Evolutionary conservation across 306 rosid species (phyloP), one percentile per base, ranked within the genome.

Genomic region (Trifolium pratense): DNA sequence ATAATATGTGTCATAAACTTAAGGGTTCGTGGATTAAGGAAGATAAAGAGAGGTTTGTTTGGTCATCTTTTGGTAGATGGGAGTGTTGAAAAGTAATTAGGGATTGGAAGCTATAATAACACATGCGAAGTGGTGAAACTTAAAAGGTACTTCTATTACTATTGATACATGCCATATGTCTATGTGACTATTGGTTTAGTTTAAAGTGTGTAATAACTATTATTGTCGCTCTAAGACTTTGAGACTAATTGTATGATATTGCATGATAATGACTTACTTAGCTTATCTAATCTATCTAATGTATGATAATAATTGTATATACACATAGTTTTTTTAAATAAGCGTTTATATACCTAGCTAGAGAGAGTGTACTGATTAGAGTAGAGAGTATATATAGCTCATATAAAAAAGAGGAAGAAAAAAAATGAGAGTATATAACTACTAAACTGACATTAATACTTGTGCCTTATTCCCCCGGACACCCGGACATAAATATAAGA

Each of bases 201-300:
- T 25, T 21, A 59, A 74, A 53, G 77, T 78, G 82, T 79, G 78
- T 78, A 64, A 43, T 78, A 64, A 43, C 66, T 65, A 42, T 52
- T 52, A 31, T 64, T 64, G 51, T 62, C 49, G n/a, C 45, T 49
- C 25, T 25, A 70, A 60, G 55, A 66, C 71, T 36, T 60, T 23
- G 76, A 58, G 55, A 49, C 57, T n/a, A 62, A 60, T 16, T 12
- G 16, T 73, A 61, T 74, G 14, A 26, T 62, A 58, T 72, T 40
- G 23, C 39, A 39, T 49, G 18, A 26, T n/a, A 26, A 26, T 12
- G 66, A 59, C 18, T 66, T 14, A 73, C 39, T 62, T 16, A 25
- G 13, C 34, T 49, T 75, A 6, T 34, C 6, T n/a, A n/a, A n/a
- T n/a, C n/a, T n/a, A n/a, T n/a, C n/a, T n/a, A 15, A 40, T 70